Base-by-base conservation (phyloP, 345 rosid genomes). In the Excoecaria agallocha region DNA sequence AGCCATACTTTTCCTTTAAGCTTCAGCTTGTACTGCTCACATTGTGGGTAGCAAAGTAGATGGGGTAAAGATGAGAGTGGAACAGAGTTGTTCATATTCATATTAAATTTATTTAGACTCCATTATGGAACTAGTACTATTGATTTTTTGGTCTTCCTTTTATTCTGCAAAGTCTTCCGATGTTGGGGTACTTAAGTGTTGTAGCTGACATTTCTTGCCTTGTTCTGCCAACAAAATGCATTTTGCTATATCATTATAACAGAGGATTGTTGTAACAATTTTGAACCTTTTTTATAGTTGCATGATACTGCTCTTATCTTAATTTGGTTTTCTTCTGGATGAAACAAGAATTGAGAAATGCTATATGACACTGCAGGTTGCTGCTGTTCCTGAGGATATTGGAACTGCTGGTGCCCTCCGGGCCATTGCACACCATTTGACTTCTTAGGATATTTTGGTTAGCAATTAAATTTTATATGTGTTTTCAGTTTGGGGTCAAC, bases 371-470 rank as follows among this genome's bases (percentile, higher is more conserved):
- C 77, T 81, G 70, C 77, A 94, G 98, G 97, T 92, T 72, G 98
- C 96, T 80, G 85, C 93, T 13, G 98, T 95, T 75, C 87, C 94
- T 62, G 97, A 92, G 82, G 97, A 92, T 82, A 87, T 95, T 4
- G 98, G 96, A 77, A 89, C 99, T 56, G 97, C 93, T 79, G 99
- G 93, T 61, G 99, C 99, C n/a, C 84, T 95, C 82, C 87, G 97
- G 78, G 93, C 97, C 67, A 89, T 95, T 76, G 87, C 97, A 30
- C 96, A 74, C 74, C 94, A 90, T 82, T 83, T 95, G 77, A 95
- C 94, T 73, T 91, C 98, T 25, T 91, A 87, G 71, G 99, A 95
- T 77, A 86, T 95, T 81, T 79, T 95, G 97, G 99, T 95, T 59
- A 79, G 90, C 71, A 64, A 66, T 66, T 6, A n/a, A 20, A 15